phyloP scores from a whole-genome alignment of 805 yeast genomes.

The Metschnikowia cubensis region DNA sequence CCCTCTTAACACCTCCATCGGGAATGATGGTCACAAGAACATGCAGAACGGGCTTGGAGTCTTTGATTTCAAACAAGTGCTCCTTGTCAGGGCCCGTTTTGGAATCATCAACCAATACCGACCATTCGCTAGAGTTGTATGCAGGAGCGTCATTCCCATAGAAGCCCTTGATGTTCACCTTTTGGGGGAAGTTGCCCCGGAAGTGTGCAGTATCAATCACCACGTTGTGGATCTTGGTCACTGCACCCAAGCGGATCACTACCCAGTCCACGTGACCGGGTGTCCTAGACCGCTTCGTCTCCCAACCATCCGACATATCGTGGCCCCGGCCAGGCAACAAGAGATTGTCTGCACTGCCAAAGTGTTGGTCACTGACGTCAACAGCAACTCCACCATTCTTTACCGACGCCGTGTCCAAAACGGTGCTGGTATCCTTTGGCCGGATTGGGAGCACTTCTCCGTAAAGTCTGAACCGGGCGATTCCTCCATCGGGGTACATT shows the following conservation, averaged over 20 bases:
- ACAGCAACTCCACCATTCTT: conserved; percentile 87
- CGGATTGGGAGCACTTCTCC: conserved; percentile 78
- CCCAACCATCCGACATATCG: conserved; percentile 99
- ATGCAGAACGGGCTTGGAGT: conserved; percentile 50
- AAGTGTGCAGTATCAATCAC: conserved; percentile 90
- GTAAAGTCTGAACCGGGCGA: conserved; percentile 87
- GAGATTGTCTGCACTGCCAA: conserved; percentile 86
- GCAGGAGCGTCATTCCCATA: conserved; percentile 32
- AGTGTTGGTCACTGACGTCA: conserved; percentile 84
- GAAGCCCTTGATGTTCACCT: conserved; percentile 63
- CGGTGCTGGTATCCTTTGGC: conserved; percentile 42
- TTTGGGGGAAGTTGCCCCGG: conserved; percentile 93
- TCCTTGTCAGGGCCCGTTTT: conserved; percentile 84
- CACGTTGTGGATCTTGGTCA: conserved; percentile 52
- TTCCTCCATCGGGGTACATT: conserved; percentile 98
- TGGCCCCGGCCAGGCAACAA: conserved; percentile 90
- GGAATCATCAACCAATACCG: conserved; percentile 55
- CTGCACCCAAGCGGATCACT: conserved; percentile 70
- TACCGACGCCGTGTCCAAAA: conserved; percentile 76
- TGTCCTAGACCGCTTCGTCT: conserved; percentile 81
- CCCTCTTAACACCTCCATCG: conserved; percentile 94
- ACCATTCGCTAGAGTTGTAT: conserved; percentile 53
- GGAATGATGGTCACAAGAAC: conserved; percentile 83
- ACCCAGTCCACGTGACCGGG: conserved; percentile 93
- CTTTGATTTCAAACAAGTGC: conserved; percentile 48